Evolutionary conservation across 257 asterid species (phyloP), one percentile per base, ranked within the genome.

Genomic region (Nicotiana undulata): DNA sequence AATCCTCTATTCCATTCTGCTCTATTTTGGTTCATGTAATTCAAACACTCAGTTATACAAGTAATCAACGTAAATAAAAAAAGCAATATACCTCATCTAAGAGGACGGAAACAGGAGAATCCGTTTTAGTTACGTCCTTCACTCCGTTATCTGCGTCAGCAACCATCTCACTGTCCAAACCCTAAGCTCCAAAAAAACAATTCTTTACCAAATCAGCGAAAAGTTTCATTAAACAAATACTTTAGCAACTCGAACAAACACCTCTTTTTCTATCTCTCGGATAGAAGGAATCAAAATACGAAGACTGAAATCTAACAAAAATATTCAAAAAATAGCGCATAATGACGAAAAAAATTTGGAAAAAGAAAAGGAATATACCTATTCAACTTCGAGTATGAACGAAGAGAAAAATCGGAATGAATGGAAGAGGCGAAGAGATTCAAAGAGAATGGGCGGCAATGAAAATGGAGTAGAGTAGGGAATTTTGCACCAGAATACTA

Each of bases 41-140:
- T 20, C 32, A 10, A n/a, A 11, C 11, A 37, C 56, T 34, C 55
- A 12, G 16, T 29, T 29, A 29, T 29, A 29, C 31, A 29, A 29
- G 31, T 29, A 29, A 29, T 29, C 31, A 29, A 29, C 31, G 31
- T 2, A 29, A 29, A 29, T 29, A 51, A 51, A 4, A 72, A 24
- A 49, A 15, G 61, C 16, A 74, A 49, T 82, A 49, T 82, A 94
- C 99, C 92, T 96, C 99, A 6, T 96, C 99, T 80, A 89, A 93
- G 22, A 96, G 98, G 51, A 94, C 99, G 83, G 98, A 96, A 31
- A 97, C 94, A 46, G 99, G 99, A 82, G 99, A 96, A 82, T 91
- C 98, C 12, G 87, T 92, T 4, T 56, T 84, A 17, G 89, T 58
- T 31, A 84, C 94, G 83, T 80, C 87, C 88, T 94, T 94, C 83